Evolutionary conservation across 1,284 basidiomycete genomes (phyloP), one percentile per base, ranked within the genome.

Genomic region (Pyrrhoderma noxium): DNA sequence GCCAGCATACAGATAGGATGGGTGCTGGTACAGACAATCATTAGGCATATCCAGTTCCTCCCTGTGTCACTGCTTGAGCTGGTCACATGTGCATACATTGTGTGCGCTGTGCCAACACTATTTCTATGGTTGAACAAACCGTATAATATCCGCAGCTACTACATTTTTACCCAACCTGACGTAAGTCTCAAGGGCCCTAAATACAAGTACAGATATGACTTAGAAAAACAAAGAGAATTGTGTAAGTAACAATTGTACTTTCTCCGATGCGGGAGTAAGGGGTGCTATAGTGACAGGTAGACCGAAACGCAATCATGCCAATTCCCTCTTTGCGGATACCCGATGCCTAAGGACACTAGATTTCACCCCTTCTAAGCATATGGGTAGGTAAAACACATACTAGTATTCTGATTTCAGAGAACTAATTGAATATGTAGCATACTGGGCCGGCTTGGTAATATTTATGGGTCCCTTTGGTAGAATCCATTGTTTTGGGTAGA

Each of bases 1-100:
- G 38, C 38, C 5, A 40, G 5, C 14, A 5, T 40, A 16, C 38
- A 40, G 21, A 16, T 40, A 5, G 5, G 5, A 8, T 40, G 38
- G 38, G n/a, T 40, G 8, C 16, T 40, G 16, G 5, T 40, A 16
- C 38, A 40, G n/a, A 40, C 38, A 5, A n/a, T 40, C 7, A 14
- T 14, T 5, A 16, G 56, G 13, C n/a, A 11, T 8, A 13, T 27
- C 11, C 44, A 45, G 21, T 16, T 37, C 21, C 54, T 57, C 11
- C 41, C 52, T 0, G 25, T 56, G 7, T 56, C 57, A 3, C 38
- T 31, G 8, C 47, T 57, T 3, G 56, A 57, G 40, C 21, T 58
- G 2, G 42, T 47, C 11, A 57, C 56, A 2, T 2, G 46, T 11
- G 54, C 57, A 13, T 18, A 51, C 21, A 40, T 40, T 14, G 19